Percentiles rank a stretch among this genome's conserved stretches.
Conservation (phyloP, 108 stramenopile genomes). For the Cylindrotheca closterium region DNA sequence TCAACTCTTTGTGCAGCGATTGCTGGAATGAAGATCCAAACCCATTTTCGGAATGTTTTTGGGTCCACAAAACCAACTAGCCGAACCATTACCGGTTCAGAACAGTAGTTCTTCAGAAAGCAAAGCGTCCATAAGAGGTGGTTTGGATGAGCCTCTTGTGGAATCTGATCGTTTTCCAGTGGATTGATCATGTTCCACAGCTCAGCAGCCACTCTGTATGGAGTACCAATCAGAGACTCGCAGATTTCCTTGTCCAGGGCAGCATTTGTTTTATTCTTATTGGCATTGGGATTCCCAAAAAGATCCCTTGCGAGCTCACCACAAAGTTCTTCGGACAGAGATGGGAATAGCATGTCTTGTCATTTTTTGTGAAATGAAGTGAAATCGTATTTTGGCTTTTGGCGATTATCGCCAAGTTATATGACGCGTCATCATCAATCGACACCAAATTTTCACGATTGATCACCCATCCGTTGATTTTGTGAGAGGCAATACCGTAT, state of each 20-base stretch:
- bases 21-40: background rate
- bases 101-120: background rate
- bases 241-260: background rate
- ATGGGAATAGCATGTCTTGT: too few species aligned
- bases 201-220: background rate
- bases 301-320: too few species aligned
- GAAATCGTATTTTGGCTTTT: too few species aligned
- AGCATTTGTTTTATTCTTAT: background rate
- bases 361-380: too few species aligned
- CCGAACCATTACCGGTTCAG: background rate
- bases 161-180: background rate
- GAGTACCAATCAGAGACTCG: constrained; percentile 1
- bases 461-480: too few species aligned
- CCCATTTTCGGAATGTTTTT: background rate
- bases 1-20: background rate
- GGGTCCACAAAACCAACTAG: background rate
- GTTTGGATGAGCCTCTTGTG: background rate
- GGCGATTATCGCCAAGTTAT: too few species aligned
- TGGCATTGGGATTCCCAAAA: too few species aligned
- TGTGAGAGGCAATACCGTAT: too few species aligned
- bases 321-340: too few species aligned
- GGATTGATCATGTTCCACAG: constrained; percentile 8
- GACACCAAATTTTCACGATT: too few species aligned
- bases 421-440: too few species aligned
- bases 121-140: background rate